Percentiles rank a stretch among this genome's conserved stretches.
Conservation (phyloP, 2,329 filamentous ascomycete species). For the Clathrospora elynae region DNA sequence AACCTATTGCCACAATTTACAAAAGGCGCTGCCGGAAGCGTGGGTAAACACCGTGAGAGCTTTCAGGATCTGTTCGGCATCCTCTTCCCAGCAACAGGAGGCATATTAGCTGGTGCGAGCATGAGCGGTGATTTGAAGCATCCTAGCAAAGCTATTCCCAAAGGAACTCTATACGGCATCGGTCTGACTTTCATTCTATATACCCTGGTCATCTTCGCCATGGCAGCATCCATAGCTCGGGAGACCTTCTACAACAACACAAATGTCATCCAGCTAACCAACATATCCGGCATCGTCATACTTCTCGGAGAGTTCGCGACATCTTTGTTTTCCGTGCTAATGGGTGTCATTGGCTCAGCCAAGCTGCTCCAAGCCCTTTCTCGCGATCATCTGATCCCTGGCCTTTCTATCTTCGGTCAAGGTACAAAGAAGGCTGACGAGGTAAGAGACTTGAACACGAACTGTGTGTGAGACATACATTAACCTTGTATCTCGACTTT, state of each 20-base stretch:
- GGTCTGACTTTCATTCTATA: constrained; percentile 77
- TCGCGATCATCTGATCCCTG: constrained; percentile 77
- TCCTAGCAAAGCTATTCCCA: constrained; percentile 82
- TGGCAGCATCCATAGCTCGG: constrained; percentile 77
- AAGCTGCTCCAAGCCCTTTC: constrained; percentile 85
- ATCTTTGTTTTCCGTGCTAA: constrained; percentile 81
- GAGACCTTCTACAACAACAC: constrained; percentile 73
- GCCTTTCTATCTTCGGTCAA: constrained; percentile 73
- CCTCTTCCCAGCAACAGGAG: constrained; percentile 73
- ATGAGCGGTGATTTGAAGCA: constrained; percentile 88
- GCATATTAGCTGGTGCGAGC: constrained; percentile 73
- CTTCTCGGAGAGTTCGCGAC: constrained; percentile 82
- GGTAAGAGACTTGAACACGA: neutral
- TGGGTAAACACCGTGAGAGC: constrained; percentile 67
- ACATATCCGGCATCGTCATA: constrained; percentile 73
- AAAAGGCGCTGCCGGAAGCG: constrained; percentile 65
- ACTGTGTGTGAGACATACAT: neutral
- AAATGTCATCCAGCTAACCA: constrained; percentile 83
- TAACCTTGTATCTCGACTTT: neutral
- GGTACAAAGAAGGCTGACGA: constrained; percentile 75
- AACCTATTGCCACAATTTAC: constrained; percentile 74
- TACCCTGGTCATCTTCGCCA: constrained; percentile 73
- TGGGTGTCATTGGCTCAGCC: constrained; percentile 84
- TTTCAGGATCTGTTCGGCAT: constrained; percentile 87
- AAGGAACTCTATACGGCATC: constrained; percentile 80